Evolutionary conservation across 2,329 filamentous ascomycete genomes (phyloP).

Genomic region (Cryoendolithus antarcticus): DNA sequence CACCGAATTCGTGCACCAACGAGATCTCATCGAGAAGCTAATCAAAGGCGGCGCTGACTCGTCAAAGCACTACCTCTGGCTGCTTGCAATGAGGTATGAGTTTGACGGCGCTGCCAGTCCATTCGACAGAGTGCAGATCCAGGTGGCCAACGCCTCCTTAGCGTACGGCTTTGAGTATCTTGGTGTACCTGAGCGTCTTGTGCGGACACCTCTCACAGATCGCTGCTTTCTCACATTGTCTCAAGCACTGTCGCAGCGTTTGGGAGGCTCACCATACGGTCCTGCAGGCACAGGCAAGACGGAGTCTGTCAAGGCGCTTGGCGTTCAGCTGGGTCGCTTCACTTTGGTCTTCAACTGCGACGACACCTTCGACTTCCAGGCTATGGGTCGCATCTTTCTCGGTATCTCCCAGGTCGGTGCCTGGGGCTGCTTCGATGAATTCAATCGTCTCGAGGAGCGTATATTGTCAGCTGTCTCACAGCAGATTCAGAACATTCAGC

Average conservation of each 20-base stretch:
- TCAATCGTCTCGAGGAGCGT: conserved; percentile 95
- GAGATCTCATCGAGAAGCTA: conserved; percentile 82
- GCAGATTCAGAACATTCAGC: conserved; percentile 98
- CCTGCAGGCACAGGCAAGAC: conserved; percentile 98
- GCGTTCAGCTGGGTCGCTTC: conserved; percentile 90
- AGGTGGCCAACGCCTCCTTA: conserved; percentile 92
- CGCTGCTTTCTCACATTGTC: conserved; percentile 97
- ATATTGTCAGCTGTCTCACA: conserved; percentile 97
- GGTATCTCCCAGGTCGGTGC: conserved; percentile 98
- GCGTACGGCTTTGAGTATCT: conserved; percentile 98
- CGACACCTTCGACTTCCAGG: conserved; percentile 98
- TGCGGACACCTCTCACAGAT: conserved; percentile 92
- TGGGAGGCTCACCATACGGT: conserved; percentile 94
- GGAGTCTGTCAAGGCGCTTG: conserved; percentile 95
- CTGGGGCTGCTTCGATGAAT: conserved; percentile 99
- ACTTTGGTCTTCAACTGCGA: conserved; percentile 99
- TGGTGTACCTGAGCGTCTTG: conserved; percentile 88
- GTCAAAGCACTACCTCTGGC: conserved; percentile 77
- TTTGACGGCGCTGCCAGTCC: conserved; percentile 74
- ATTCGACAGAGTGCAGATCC: conserved; percentile 70
- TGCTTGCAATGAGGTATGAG: conserved; percentile 93
- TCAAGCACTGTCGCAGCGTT: conserved; percentile 83
- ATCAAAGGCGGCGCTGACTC: conserved; percentile 61
- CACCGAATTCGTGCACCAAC: conserved; percentile 96
- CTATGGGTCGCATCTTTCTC: conserved; percentile 98